These are phyloP conservation scores for Aspergillus fijiensis DNA, from an alignment of 2,329 filamentous ascomycete species.

Conservation along the genomic window DNA sequence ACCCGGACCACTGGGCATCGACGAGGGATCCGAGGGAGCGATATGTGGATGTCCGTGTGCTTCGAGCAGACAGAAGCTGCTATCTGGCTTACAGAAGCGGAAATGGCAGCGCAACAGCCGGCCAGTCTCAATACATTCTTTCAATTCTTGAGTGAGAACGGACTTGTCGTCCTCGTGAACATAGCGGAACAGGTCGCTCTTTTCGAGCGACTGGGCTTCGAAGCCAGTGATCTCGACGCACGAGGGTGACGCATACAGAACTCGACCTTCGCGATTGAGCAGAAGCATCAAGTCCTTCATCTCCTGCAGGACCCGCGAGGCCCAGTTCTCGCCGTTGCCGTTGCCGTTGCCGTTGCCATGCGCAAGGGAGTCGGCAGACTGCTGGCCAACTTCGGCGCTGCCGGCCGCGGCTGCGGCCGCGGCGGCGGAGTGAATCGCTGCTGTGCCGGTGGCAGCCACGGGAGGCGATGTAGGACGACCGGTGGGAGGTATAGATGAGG, in stretches of 20 bases:
- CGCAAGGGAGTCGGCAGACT: background rate
- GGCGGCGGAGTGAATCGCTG: background rate
- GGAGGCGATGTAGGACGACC: background rate
- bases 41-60: constrained; percentile 91
- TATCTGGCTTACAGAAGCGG: constrained; percentile 73
- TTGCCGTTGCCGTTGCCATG: background rate
- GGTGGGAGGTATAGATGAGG: background rate
- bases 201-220: constrained; percentile 66
- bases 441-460: background rate
- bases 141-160: constrained; percentile 82
- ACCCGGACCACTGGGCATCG: constrained; percentile 38
- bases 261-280: constrained; percentile 76
- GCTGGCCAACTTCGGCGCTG: background rate
- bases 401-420: background rate
- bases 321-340: constrained; percentile 55
- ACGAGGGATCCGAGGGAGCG: constrained; percentile 47
- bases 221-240: constrained; percentile 74
- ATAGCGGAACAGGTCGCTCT: constrained; percentile 74
- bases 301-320: constrained; percentile 84
- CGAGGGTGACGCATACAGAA: constrained; percentile 83
- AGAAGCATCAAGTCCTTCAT: constrained; percentile 86
- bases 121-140: constrained; percentile 82
- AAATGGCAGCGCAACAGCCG: constrained; percentile 81
- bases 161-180: constrained; percentile 83
- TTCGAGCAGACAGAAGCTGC: constrained; percentile 77